Percentiles rank a stretch among this genome's conserved stretches.
Evolutionary conservation across 1,284 basidiomycete species (phyloP).

Genomic region (Ustilago shanxiensis): DNA sequence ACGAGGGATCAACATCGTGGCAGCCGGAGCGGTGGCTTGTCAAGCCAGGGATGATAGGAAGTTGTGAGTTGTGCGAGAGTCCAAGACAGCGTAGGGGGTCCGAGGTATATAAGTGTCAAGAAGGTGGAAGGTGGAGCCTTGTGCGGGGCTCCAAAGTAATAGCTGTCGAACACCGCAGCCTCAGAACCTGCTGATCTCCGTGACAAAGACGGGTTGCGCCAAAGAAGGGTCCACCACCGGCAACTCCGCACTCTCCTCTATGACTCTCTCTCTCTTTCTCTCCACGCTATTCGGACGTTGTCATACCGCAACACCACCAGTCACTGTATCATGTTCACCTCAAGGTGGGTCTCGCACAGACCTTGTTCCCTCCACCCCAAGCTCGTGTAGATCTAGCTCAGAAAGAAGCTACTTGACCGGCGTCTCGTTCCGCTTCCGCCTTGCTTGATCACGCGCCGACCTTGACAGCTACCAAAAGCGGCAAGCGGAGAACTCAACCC

Average conservation of each 20-base stretch:
- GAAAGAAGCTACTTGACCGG: not conserved
- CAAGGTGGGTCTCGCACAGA: too few species aligned
- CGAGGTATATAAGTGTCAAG: not conserved
- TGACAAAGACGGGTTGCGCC: not conserved
- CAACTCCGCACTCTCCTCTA: not conserved
- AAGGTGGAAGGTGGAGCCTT: not conserved
- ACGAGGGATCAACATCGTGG: constrained; percentile 23
- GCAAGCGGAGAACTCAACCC: too few species aligned
- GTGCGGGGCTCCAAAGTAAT: not conserved
- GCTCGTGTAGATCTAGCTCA: too few species aligned
- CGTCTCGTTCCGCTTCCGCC: not conserved
- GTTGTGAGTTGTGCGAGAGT: not conserved
- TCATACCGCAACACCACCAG: too few species aligned
- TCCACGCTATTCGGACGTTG: too few species aligned
- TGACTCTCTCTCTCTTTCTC: too few species aligned
- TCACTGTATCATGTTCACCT: too few species aligned
- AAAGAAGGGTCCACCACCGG: not conserved
- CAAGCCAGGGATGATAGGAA: not conserved
- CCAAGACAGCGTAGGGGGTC: not conserved
- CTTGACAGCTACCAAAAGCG: not conserved
- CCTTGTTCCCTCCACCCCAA: not conserved
- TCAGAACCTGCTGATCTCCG: not conserved
- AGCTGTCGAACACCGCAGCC: not conserved
- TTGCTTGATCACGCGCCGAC: not conserved
- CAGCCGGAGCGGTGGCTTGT: not conserved